These are phyloP conservation scores for Moniliophthora roreri DNA, from an alignment of 1,284 basidiomycete species.

Conservation along the genomic window DNA sequence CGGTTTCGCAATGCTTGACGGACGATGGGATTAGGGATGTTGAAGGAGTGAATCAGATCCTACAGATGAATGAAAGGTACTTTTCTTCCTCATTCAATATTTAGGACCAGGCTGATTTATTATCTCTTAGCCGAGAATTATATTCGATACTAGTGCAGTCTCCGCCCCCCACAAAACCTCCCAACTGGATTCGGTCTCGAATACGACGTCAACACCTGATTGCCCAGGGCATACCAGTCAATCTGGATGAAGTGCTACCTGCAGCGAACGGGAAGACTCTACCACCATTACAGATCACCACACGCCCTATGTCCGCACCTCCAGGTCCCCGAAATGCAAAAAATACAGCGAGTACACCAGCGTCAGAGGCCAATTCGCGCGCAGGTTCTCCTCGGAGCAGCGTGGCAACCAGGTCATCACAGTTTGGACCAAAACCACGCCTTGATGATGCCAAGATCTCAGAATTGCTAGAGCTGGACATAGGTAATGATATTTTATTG, in stretches of 20 bases:
- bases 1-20: slow-evolving; percentile 53
- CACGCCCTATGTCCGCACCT: slow-evolving; percentile 78
- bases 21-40: slow-evolving; percentile 78
- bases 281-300: slow-evolving; percentile 79
- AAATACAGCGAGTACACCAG: slow-evolving; percentile 31
- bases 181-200: slow-evolving; percentile 89
- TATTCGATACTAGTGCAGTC: slow-evolving; percentile 69
- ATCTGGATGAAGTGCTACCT: slow-evolving; percentile 88
- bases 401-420: slow-evolving; percentile 35
- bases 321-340: slow-evolving; percentile 55
- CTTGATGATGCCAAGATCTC: slow-evolving; percentile 67
- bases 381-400: slow-evolving; percentile 53
- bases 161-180: slow-evolving; percentile 69
- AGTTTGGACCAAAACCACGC: slow-evolving; percentile 71
- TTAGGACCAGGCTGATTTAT: slow-evolving; percentile 20
- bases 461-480: slow-evolving; percentile 64
- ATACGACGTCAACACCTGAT: slow-evolving; percentile 89
- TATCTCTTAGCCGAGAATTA: slow-evolving; percentile 64
- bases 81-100: slow-evolving; percentile 20
- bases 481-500: slow-evolving; percentile 48
- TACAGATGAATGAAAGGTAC: slow-evolving; percentile 75
- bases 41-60: slow-evolving; percentile 76
- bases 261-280: slow-evolving; percentile 68
- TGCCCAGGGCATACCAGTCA: slow-evolving; percentile 87
- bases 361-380: slow-evolving; percentile 41